These are phyloP conservation scores for Trifolium pratense DNA, from an alignment of 306 rosid genomes.

Conservation along the genomic window DNA sequence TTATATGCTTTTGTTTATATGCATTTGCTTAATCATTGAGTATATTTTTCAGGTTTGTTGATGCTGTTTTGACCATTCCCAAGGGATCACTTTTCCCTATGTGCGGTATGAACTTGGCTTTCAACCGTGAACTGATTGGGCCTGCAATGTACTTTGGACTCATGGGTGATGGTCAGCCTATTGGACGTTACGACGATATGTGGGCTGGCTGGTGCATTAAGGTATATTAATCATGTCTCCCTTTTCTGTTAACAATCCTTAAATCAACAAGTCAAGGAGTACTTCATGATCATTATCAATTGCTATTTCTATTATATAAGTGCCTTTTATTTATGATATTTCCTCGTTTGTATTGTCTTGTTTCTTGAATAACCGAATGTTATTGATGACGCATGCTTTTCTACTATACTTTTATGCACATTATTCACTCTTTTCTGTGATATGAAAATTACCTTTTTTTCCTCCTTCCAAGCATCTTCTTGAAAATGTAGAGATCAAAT, in stretches of 20 bases:
- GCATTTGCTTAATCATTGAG: conserved; percentile 5
- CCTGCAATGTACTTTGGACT: conserved; percentile 97
- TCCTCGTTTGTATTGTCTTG: neutral
- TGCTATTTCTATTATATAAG: neutral
- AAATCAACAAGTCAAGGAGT: neutral
- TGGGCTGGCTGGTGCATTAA: conserved; percentile 98
- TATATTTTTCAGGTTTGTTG: conserved; percentile 65
- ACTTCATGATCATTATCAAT: conserved; percentile 1
- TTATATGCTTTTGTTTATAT: neutral
- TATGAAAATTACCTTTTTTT: neutral
- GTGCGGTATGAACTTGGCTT: conserved; percentile 94
- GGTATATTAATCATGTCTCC: conserved; percentile 50
- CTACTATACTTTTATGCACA: neutral
- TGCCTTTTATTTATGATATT: neutral
- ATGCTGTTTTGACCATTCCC: conserved; percentile 84
- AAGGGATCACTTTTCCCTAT: conserved; percentile 85
- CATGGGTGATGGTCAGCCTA: conserved; percentile 96
- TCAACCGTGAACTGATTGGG: conserved; percentile 82
- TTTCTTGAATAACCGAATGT: neutral
- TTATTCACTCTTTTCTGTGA: conserved; percentile 1
- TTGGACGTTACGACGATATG: conserved; percentile 91
- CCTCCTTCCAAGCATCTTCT: neutral
- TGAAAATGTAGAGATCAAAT: no score
- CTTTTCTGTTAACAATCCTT: conserved; percentile 11
- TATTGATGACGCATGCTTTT: neutral